Conservation (phyloP, 2,329 filamentous ascomycete genomes). For the Raffaelea deltoideospora region DNA sequence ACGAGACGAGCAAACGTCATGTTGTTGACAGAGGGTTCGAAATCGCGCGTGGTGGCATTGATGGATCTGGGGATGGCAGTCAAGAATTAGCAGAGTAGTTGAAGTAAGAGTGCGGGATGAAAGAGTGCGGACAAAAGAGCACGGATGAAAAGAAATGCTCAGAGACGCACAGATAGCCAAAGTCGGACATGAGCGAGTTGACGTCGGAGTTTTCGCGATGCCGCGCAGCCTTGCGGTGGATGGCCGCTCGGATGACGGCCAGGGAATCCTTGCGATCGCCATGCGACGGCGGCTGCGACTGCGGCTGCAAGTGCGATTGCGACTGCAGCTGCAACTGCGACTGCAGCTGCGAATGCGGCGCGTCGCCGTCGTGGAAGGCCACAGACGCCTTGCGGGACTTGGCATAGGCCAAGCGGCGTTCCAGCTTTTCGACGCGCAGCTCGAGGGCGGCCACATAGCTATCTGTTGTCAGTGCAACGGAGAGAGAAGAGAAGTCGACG, state of each 20-base stretch:
- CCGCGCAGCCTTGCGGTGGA: conserved; percentile 48
- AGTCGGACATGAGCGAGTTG: conserved; percentile 83
- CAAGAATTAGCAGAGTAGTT: neutral
- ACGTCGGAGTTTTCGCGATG: conserved; percentile 69
- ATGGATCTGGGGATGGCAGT: conserved; percentile 49
- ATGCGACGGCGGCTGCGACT: conserved; percentile 11
- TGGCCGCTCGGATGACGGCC: conserved; percentile 44
- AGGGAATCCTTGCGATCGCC: conserved; percentile 48
- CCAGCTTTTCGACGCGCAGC: conserved; percentile 73
- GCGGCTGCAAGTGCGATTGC: no score
- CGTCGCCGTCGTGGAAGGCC: conserved; percentile 45
- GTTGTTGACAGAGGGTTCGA: conserved; percentile 72
- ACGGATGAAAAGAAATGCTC: no score
- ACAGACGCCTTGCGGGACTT: conserved; percentile 57
- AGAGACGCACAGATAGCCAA: conserved; percentile 63
- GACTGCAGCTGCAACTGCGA: no score
- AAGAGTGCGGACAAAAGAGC: neutral
- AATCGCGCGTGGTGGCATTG: conserved; percentile 87
- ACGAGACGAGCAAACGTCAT: conserved; percentile 89
- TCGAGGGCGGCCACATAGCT: conserved; percentile 94
- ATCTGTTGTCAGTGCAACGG: conserved; percentile 8
- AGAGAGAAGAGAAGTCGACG: neutral
- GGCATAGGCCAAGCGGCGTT: conserved; percentile 59
- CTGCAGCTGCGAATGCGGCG: no score
- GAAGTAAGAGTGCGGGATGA: neutral